Conservation (phyloP, 2,329 filamentous ascomycete species). For the Fusarium sp. region DNA sequence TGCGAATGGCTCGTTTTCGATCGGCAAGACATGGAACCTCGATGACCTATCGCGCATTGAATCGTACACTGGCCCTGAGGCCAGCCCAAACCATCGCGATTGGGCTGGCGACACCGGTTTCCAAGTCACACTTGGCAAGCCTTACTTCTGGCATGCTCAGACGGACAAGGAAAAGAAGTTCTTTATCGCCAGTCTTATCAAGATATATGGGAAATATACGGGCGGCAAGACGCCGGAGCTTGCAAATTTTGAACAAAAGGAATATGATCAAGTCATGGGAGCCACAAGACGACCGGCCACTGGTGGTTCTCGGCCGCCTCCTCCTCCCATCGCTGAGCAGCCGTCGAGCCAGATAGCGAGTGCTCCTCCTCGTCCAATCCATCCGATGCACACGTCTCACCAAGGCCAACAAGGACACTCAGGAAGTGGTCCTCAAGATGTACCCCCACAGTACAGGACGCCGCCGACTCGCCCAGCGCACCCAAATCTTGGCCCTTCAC, state of each 20-base stretch:
- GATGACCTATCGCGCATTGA: conserved; percentile 89
- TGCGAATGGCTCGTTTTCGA: conserved; percentile 91
- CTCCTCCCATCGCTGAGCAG: conserved; percentile 48
- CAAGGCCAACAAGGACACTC: conserved; percentile 30
- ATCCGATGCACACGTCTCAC: conserved; percentile 31
- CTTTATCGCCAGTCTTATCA: conserved; percentile 95
- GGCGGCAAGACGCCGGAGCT: conserved; percentile 84
- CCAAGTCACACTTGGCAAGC: conserved; percentile 87
- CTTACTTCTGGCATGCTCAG: conserved; percentile 96
- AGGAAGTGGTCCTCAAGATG: conserved; percentile 41
- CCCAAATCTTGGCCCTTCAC: conserved; percentile 60
- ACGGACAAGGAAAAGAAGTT: conserved; percentile 98
- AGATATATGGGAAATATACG: conserved; percentile 97
- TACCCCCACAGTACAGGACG: conserved; percentile 45
- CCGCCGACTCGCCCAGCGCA: conserved; percentile 52
- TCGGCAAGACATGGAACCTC: conserved; percentile 97
- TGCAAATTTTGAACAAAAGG: conserved; percentile 82
- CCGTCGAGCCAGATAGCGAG: conserved; percentile 28
- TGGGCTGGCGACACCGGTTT: conserved; percentile 91
- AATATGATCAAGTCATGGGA: conserved; percentile 81
- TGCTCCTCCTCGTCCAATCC: conserved; percentile 35
- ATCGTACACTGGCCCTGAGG: conserved; percentile 76
- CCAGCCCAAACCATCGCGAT: conserved; percentile 71
- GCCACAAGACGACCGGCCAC: conserved; percentile 58
- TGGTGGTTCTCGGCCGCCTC: conserved; percentile 39